Conservation (phyloP, 1,139 yeast species). For the Hemisphaericaspora subhashii region DNA sequence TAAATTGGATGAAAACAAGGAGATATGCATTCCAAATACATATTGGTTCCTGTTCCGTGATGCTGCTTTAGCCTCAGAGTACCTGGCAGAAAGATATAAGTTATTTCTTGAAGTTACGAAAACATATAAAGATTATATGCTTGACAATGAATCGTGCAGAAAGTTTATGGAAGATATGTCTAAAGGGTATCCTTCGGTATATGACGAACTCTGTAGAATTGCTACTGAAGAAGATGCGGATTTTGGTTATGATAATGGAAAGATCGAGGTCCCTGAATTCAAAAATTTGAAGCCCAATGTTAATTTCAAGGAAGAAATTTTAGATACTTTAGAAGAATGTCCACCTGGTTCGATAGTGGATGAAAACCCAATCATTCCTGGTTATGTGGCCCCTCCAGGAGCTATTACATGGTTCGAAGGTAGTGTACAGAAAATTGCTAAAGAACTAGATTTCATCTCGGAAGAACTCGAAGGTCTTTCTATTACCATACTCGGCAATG, state of each 20-base stretch:
- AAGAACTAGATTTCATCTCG: too few relatives aligned
- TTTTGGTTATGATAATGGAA: slow-evolving; percentile 20
- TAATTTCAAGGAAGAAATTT: slow-evolving; percentile 26
- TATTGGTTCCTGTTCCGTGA: slow-evolving; percentile 88
- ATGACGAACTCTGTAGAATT: slow-evolving; percentile 22
- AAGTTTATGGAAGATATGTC: slow-evolving; percentile 37
- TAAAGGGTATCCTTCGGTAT: slow-evolving; percentile 27
- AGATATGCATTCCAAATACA: slow-evolving; percentile 69
- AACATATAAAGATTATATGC: slow-evolving; percentile 47
- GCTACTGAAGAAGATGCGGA: slow-evolving; percentile 20
- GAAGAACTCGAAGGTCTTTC: too few relatives aligned
- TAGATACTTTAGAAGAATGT: neutral
- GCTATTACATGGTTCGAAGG: too few relatives aligned
- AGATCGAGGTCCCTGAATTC: slow-evolving; percentile 27
- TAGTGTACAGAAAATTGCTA: too few relatives aligned
- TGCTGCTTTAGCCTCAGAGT: slow-evolving; percentile 60
- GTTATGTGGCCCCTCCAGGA: too few relatives aligned
- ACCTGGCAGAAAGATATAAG: slow-evolving; percentile 45
- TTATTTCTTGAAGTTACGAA: slow-evolving; percentile 61
- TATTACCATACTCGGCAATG: too few relatives aligned
- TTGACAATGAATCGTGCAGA: slow-evolving; percentile 33
- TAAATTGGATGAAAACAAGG: slow-evolving; percentile 54
- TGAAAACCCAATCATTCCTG: neutral
- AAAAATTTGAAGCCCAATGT: slow-evolving; percentile 29
- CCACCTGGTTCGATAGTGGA: neutral